Evolutionary conservation across 768 basidiomycete genomes (phyloP), one percentile per base, ranked within the genome.

Genomic region (Phanerodontia chrysosporium): DNA sequence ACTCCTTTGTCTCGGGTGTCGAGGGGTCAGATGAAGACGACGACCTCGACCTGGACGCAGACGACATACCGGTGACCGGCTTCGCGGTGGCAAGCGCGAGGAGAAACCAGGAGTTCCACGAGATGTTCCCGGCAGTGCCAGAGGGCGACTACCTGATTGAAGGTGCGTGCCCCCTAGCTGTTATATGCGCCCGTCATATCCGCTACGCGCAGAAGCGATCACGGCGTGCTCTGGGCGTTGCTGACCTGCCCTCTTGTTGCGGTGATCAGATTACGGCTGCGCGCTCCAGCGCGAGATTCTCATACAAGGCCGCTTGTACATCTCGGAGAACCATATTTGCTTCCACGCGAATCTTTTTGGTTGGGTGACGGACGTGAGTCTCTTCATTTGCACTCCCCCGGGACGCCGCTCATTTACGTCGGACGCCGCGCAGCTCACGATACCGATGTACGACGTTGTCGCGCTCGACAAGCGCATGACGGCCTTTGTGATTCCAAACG

Each of bases 271-370:
- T 73, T 99, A 98, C 65, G 97, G 97, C 6, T 99, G 97, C 68
- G 97, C 97, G 0, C 74, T 98, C 13, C 95, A 98, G 73, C 84
- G 95, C 44, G 97, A 98, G 72, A 98, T 98, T 64, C 79, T 98
- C 29, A 89, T 98, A 45, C 97, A 98, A 79, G 97, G 97, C 4
- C 81, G 97, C 12, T 71, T 99, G 58, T 98, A 98, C 73, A 92
- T 98, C 24, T 98, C 97, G 7, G 96, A 99, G 74, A 98, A 98
- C 74, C 95, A 98, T 69, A 83, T 98, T n/a, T 98, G 94, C 76
- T 99, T 98, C 78, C 92, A 99, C 66, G 96, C 97, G 45, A 98
- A 98, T 69, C 98, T 98, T 45, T 96, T 98, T 73, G 96, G 97
- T 45, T 98, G 96, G 97, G 89, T 97, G 51, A 98, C 96, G 28